Evolutionary conservation across 2,329 filamentous ascomycete species (phyloP).

Genomic region (Colletotrichum sp.): DNA sequence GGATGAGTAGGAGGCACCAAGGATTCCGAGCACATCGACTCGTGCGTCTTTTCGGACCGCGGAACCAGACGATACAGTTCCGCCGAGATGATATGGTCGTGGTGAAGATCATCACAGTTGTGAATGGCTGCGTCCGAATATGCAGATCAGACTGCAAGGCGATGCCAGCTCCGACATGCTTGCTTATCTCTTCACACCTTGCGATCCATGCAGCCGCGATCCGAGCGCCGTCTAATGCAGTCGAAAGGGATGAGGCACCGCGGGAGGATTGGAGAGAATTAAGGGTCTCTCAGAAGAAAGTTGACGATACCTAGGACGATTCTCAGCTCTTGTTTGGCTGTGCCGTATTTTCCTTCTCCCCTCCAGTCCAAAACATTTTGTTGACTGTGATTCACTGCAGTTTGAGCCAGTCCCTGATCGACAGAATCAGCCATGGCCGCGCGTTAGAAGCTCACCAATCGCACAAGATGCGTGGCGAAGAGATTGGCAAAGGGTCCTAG

Average conservation of each 20-base stretch:
- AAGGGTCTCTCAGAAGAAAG: not conserved
- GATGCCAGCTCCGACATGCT: not conserved
- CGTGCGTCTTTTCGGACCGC: not conserved
- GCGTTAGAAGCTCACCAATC: conserved; percentile 1
- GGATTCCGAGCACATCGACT: not conserved
- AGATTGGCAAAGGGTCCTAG: not conserved
- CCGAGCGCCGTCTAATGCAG: conserved; percentile 3
- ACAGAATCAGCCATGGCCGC: not conserved
- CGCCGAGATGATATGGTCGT: not conserved
- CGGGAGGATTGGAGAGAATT: not conserved
- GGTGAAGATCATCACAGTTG: not conserved
- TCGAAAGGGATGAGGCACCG: not conserved
- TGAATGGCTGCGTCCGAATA: not conserved
- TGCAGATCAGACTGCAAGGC: conserved; percentile 1
- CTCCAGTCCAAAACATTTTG: not conserved
- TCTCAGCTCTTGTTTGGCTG: not conserved
- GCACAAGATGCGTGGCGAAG: not conserved
- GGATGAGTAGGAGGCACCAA: not conserved
- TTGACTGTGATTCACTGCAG: not conserved
- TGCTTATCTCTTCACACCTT: not conserved
- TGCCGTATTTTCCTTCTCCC: not conserved
- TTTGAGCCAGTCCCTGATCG: conserved; percentile 1
- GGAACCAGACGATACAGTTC: not conserved
- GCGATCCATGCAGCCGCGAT: not conserved
- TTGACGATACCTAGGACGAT: not conserved